Percentiles rank a stretch among this genome's conserved stretches.
Conservation (phyloP, 2,329 filamentous ascomycete species). For the Onygena corvina region DNA sequence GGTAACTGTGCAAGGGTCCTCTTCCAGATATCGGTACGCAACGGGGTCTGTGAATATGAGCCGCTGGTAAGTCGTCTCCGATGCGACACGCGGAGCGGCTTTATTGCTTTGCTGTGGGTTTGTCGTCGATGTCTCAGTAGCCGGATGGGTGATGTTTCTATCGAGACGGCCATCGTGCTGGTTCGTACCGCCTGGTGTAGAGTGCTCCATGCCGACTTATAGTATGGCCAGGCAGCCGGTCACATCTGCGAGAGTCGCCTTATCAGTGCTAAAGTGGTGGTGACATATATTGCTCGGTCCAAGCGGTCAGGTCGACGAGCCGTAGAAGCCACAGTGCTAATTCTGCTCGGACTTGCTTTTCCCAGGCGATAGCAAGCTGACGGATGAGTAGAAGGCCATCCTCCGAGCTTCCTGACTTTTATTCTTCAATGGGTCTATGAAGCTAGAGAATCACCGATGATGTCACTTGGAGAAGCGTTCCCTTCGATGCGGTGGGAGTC, state of each 20-base stretch:
- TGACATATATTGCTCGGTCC: too few relatives aligned
- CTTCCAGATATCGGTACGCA: constrained; percentile 66
- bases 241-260: too few relatives aligned
- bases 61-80: constrained; percentile 29
- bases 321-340: neutral
- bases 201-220: neutral
- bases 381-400: neutral
- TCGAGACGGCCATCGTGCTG: neutral
- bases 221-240: too few relatives aligned
- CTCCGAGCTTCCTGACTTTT: neutral
- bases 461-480: constrained; percentile 2
- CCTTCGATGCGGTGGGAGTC: too few relatives aligned
- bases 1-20: constrained; percentile 64
- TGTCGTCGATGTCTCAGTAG: neutral
- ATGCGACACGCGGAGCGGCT: neutral
- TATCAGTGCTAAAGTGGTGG: too few relatives aligned
- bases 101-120: neutral
- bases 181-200: neutral
- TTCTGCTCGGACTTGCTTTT: neutral
- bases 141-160: neutral
- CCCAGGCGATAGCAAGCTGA: neutral
- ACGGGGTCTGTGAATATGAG: constrained; percentile 56
- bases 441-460: neutral
- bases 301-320: neutral
- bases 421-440: neutral